phyloP scores from a whole-genome alignment of 1,284 basidiomycete genomes.

The Moniliella sp. region DNA sequence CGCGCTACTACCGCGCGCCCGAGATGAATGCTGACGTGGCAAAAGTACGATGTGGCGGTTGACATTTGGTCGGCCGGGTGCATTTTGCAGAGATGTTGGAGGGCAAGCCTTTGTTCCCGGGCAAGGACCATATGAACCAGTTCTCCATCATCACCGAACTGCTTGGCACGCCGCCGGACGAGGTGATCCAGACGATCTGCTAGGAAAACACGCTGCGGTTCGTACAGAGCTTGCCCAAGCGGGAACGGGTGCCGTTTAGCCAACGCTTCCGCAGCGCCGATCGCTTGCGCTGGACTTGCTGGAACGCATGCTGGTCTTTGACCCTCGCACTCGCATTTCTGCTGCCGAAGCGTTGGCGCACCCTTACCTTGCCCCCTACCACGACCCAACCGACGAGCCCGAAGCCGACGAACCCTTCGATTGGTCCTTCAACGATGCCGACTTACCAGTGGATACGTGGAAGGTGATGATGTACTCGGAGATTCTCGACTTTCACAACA shows the following conservation, averaged over 20 bases:
- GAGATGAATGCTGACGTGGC: conserved; percentile 32
- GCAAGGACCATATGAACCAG: conserved; percentile 32
- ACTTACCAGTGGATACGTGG: conserved; percentile 94
- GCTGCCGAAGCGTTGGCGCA: conserved; percentile 26
- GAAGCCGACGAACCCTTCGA: conserved; percentile 83
- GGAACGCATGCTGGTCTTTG: conserved; percentile 21
- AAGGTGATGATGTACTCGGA: conserved; percentile 51
- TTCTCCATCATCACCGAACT: conserved; percentile 27
- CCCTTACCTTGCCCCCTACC: conserved; percentile 28
- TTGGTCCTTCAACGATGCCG: conserved; percentile 99
- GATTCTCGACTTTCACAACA: conserved; percentile 36
- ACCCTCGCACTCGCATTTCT: conserved; percentile 23
- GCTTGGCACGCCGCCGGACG: conserved; percentile 20
- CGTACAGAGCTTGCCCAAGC: conserved; percentile 18
- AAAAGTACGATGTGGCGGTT: conserved; percentile 24
- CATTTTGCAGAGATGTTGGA: conserved; percentile 25
- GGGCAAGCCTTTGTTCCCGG: conserved; percentile 28
- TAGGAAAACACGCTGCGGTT: conserved; percentile 22
- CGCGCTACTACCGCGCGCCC: conserved; percentile 30
- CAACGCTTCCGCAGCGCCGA: conserved; percentile 17
- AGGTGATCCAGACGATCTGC: conserved; percentile 19
- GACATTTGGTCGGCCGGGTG: conserved; percentile 33
- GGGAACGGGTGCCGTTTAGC: conserved; percentile 11
- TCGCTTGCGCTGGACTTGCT: conserved; percentile 22
- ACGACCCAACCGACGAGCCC: conserved; percentile 74